Conservation (phyloP, 1,284 basidiomycete genomes). For the Leccinum colubrinum region DNA sequence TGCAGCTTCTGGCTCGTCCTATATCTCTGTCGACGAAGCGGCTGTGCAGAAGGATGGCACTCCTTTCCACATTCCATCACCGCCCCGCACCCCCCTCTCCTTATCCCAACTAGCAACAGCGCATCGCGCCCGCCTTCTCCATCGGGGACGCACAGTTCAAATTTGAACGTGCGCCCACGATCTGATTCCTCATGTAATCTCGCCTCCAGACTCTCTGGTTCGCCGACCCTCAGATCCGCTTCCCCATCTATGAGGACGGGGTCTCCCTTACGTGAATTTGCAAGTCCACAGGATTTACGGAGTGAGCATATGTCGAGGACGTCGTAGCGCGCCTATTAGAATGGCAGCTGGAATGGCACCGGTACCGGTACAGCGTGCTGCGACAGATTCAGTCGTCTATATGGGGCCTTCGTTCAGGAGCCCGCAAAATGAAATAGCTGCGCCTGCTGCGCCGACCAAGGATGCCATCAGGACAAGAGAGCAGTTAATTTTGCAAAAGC, state of each 20-base stretch:
- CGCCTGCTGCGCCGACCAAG: conserved; percentile 49
- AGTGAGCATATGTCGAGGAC: conserved; percentile 29
- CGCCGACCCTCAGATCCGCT: conserved; percentile 18
- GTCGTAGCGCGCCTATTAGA: conserved; percentile 10
- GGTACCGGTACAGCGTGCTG: conserved; percentile 42
- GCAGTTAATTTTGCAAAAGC: conserved; percentile 68
- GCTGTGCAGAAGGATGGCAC: conserved; percentile 6
- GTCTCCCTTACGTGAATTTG: conserved; percentile 29
- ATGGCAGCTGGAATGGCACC: conserved; percentile 12
- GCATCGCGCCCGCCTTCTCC: conserved; percentile 12
- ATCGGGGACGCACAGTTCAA: conserved; percentile 6
- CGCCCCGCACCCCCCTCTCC: conserved; percentile 2
- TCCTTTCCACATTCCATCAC: conserved; percentile 3
- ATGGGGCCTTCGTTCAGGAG: conserved; percentile 28
- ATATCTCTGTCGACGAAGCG: conserved; percentile 11
- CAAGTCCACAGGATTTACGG: conserved; percentile 24
- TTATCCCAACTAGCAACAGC: background rate
- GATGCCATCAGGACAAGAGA: conserved; percentile 67
- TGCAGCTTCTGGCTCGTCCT: conserved; percentile 17
- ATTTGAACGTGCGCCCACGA: conserved; percentile 13
- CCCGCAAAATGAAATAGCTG: conserved; percentile 20
- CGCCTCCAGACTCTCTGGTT: conserved; percentile 18
- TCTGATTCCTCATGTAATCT: conserved; percentile 25
- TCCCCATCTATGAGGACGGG: conserved; percentile 24
- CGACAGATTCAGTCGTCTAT: conserved; percentile 45